Conservation (phyloP, 1,139 yeast species). For the Arxiozyma telluris region DNA sequence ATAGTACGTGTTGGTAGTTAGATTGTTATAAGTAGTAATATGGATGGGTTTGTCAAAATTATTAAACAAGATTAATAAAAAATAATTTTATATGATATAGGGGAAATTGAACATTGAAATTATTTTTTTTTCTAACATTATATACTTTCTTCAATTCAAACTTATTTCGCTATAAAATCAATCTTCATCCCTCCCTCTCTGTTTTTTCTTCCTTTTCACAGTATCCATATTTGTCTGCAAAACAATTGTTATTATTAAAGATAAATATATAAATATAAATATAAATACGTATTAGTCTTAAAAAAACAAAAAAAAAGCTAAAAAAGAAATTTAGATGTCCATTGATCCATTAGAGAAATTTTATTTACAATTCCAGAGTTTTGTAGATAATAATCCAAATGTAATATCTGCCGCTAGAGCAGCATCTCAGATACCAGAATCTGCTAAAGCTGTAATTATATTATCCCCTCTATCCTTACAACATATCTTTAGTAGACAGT, state of each 20-base stretch:
- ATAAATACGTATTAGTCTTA: not conserved
- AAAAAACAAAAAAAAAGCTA: not conserved
- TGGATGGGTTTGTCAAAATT: no score
- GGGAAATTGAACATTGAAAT: not conserved
- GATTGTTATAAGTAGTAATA: no score
- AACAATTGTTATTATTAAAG: no score
- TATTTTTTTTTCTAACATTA: no score
- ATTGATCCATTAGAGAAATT: conserved; percentile 34
- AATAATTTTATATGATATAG: not conserved
- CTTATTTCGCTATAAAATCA: not conserved
- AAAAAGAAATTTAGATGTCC: not conserved
- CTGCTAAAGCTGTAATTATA: conserved; percentile 45
- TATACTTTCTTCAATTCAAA: no score
- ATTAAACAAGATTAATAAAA: no score
- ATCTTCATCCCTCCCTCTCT: no score
- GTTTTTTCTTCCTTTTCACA: no score
- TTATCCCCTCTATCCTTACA: conserved; percentile 53
- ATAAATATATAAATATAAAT: not conserved
- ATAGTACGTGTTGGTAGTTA: no score
- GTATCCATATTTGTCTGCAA: no score
- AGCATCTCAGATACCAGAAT: conserved; percentile 36
- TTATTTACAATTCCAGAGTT: conserved; percentile 38
- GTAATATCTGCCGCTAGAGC: conserved; percentile 41
- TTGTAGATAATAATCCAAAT: conserved; percentile 47
- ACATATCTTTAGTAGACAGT: conserved; percentile 64